A percentile compares a stretch with the other conserved stretches of the same genome.
Evolutionary conservation across 2,329 filamentous ascomycete genomes (phyloP).

Genomic region (Paracorniculantispora psalliotae): DNA sequence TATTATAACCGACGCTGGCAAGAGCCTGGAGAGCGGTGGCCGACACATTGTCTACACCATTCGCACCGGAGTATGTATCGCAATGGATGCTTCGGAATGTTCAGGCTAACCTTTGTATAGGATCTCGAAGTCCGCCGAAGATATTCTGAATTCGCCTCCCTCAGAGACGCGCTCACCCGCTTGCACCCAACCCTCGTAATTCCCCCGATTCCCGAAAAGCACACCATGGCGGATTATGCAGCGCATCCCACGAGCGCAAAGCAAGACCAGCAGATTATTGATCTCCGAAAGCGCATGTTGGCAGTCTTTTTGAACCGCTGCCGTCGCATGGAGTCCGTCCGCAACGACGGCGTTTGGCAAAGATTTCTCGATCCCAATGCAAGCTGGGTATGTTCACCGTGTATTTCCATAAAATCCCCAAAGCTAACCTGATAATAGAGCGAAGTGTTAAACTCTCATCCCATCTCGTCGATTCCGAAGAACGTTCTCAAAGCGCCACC

Average conservation of each 20-base stretch:
- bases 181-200: conserved; percentile 94
- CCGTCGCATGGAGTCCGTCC: conserved; percentile 83
- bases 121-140: conserved; percentile 91
- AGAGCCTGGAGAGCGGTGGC: conserved; percentile 86
- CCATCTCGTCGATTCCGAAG: conserved; percentile 87
- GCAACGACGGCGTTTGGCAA: conserved; percentile 95
- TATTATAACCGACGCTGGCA: conserved; percentile 89
- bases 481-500: conserved; percentile 94
- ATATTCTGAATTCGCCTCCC: conserved; percentile 93
- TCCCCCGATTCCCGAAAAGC: conserved; percentile 96
- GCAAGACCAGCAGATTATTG: conserved; percentile 94
- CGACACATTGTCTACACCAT: conserved; percentile 98
- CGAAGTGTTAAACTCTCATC: conserved; percentile 91
- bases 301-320: conserved; percentile 93
- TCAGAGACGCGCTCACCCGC: conserved; percentile 81
- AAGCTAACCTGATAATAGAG: conserved; percentile 50
- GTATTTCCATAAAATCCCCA: background rate
- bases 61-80: conserved; percentile 69
- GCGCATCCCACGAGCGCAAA: conserved; percentile 97
- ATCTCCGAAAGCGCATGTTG: conserved; percentile 93
- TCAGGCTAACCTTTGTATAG: conserved; percentile 41
- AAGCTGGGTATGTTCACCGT: conserved; percentile 70
- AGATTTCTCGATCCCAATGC: conserved; percentile 96
- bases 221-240: conserved; percentile 97
- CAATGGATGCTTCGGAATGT: background rate